Evolutionary conservation across 257 asterid species (phyloP), one percentile per base, ranked within the genome.

Genomic region (Penstemon davidsonii): DNA sequence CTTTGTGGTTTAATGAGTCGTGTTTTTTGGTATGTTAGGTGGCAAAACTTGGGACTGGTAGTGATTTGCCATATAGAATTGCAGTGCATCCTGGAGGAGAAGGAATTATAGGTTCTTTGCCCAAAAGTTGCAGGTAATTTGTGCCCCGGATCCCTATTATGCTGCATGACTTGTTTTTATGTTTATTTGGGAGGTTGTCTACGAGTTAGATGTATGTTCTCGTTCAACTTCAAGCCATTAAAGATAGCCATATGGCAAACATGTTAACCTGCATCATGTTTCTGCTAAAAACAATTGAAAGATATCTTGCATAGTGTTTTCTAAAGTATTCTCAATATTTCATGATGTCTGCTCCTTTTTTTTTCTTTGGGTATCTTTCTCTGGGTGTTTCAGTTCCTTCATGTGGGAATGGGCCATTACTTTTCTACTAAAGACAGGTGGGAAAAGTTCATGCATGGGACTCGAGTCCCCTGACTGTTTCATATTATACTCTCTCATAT

Each of bases 1-100:
- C 11, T 38, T 62, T 67, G 45, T 57, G 55, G 8, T 62, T 40
- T 57, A 40, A 44, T 69, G 50, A 67, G 38, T 44, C 54, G n/a
- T 55, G 59, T 4, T 40, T 56, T 73, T 67, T 55, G 11, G 25
- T 56, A 36, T 61, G 45, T 55, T 49, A 91, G 99, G 96, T 87
- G 78, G 79, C 86, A 62, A 83, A 68, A 76, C 75, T 83, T 76
- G 89, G 83, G 75, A 88, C 97, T 72, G 95, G 85, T 53, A 77
- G 86, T 74, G 96, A 94, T 67, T 75, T 94, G 63, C 99, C 99
- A 6, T 94, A 94, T 71, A 86, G 99, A 74, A 83, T 87, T 54
- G 89, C 95, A 25, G 91, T 88, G 66, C 99, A 94, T 78, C 99
- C 99, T 42, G 83, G 84, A 71, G 97, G 92, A 67, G 90, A 88